Evolutionary conservation across 75 land plant species (phyloP), one percentile per base, ranked within the genome.

Genomic region (Pinus taeda): DNA sequence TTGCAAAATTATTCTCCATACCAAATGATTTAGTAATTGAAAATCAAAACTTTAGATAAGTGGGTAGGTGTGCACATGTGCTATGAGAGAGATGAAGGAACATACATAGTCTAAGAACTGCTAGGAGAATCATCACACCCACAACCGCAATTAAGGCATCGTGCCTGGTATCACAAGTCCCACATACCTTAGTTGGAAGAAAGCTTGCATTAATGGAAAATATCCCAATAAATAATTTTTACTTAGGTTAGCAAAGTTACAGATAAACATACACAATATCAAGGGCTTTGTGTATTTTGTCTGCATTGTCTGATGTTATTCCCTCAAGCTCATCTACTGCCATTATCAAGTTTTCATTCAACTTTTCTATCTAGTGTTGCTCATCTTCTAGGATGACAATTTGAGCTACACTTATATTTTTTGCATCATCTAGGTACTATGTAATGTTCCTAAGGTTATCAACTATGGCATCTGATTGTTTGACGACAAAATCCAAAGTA

Each of bases 381-480:
- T 83, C 80, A 74, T 85, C 77, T 18, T 83, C 79, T 21, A 91
- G 89, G 63, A 95, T 80, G 20, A 83, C 76, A 57, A 90, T 56
- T 71, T 83, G 85, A 29, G 84, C 90, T 73, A 95, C 89, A 77
- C 81, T 87, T 15, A 90, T 86, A 22, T 75, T 78, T 77, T 90
- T 83, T 37, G 95, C 98, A 56, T 89, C 75, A 8, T 85, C 76
- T 55, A 95, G 73, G 71, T 83, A 85, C 57, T 63, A 74, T 30
- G 95, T 85, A 15, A 93, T 93, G 77, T 89, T 92, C 69, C 75
- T 84, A 11, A 95, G 84, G 57, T 77, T 89, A 64, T 93, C 84
- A 21, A 89, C 95, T 6, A 90, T 88, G 57, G 83, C 85, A 39
- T 93, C 87, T 67, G 98, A 90, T 49, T 89, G 93, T 59, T 84